Evolutionary conservation across 192 early-diverging fungal genomes (phyloP), one percentile per base, ranked within the genome.

Genomic region (Coemansia sp.): DNA sequence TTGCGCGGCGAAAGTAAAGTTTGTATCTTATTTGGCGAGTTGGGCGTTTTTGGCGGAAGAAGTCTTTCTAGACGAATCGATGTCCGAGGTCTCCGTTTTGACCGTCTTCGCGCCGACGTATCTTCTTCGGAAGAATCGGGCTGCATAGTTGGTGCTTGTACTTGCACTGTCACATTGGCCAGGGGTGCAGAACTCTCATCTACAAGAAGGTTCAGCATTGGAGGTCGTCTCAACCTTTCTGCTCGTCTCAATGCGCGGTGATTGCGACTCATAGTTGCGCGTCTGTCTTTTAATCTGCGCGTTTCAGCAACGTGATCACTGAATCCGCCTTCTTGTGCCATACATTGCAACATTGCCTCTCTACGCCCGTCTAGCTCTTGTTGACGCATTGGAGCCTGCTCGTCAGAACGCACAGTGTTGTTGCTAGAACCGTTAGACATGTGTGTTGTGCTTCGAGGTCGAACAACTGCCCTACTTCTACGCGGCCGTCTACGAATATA

Each of bases 1-100:
- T 15, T 22, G 12, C 4, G 9, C 4, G 46, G 46, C 22, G 24
- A 23, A 19, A 22, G 24, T 48, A 48, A 8, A 12, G 46, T 25
- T 19, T 22, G 46, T 2, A 23, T 19, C 22, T 48, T 48, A 25
- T 24, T 24, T 22, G 46, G 5, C 17, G 19, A 39, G 1, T 21
- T 7, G 10, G 53, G 22, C 53, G 19, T 41, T 15, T 53, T 64
- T 57, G 62, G 62, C 3, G 67, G 67, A 18, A 69, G 44, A 38
- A 69, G 40, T 12, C 67, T 55, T 21, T 55, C 48, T 5, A 69
- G 59, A 22, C 57, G 50, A 46, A 69, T 69, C 3, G 67, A 69
- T 44, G 57, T 51, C 25, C 61, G 43, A 15, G 53, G 61, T n/a
- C 47, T 17, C 6, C 52, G 53, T 25, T 13, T 42, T 9, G 51